Conservation (phyloP, 2,329 filamentous ascomycete species). For the Ophiocordyceps camponoti-rufipedis region DNA sequence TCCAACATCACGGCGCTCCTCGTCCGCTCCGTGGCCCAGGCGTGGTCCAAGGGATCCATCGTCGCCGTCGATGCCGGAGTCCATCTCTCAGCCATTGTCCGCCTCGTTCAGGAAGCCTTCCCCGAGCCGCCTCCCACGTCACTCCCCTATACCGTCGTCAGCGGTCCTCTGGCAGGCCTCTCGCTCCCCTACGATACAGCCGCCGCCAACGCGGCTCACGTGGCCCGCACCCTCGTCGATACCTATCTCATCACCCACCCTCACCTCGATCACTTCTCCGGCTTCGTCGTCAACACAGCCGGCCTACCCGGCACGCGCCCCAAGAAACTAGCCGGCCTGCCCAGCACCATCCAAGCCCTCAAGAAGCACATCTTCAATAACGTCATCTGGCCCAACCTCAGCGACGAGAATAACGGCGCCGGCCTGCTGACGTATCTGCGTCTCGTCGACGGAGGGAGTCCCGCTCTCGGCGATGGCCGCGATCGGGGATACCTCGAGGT, state of each 20-base stretch:
- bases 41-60: constrained; percentile 68
- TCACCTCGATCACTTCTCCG: constrained; percentile 88
- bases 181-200: constrained; percentile 47
- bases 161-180: constrained; percentile 67
- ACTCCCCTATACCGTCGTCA: constrained; percentile 33
- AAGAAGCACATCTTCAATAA: constrained; percentile 96
- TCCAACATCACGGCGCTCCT: constrained; percentile 80
- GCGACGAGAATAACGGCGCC: constrained; percentile 87
- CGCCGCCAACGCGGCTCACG: constrained; percentile 61
- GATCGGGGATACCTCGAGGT: constrained; percentile 74
- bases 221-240: constrained; percentile 65
- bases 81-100: constrained; percentile 70
- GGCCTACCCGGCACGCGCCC: constrained; percentile 62
- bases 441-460: constrained; percentile 74
- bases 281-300: constrained; percentile 85
- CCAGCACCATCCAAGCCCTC: constrained; percentile 78
- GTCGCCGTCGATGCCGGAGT: constrained; percentile 90
- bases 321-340: constrained; percentile 72
- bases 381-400: constrained; percentile 91
- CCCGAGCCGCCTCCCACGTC: constrained; percentile 12
- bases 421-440: constrained; percentile 83
- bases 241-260: constrained; percentile 89
- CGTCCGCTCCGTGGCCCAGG: constrained; percentile 59
- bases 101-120: constrained; percentile 47
- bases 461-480: constrained; percentile 63